Base-by-base conservation (phyloP, 1,284 basidiomycete species). In the Ustilago xerochloae region DNA sequence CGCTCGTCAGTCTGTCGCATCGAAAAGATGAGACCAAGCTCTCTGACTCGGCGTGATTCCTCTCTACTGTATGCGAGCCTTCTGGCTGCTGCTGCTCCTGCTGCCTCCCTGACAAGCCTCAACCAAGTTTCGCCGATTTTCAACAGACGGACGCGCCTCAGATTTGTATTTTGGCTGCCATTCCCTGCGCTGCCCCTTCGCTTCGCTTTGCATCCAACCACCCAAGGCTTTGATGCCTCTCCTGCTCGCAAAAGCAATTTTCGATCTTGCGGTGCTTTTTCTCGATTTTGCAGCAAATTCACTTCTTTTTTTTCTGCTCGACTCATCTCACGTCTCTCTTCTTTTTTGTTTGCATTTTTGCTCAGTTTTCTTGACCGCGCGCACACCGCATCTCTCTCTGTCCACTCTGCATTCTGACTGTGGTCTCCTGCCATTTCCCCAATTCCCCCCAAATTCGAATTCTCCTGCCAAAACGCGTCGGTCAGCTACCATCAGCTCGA, bases 401-500 rank as follows among this genome's bases (percentile, higher is more conserved):
- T 18, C 36, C 36, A 16, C 28, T 43, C 35, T 51, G 63, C 52
- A 30, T 12, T 46, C 54, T 35, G 28, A 16, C 57, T 49, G 50
- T 36, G 18, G 30, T n/a, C n/a, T n/a, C n/a, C n/a, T n/a, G n/a
- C n/a, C n/a, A n/a, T 47, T 22, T 50, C 30, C 51, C 55, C 53
- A 22, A 33, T 39, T 39, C 38, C 55, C 70, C 38, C 65, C 65
- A 47, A 59, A 56, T 61, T 72, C 46, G 52, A 61, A 68, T 35
- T 68, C 64, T 67, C 64, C 63, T 72, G 63, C 69, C 63, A 72
- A 72, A 72, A 63, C 63, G 69, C 59, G 63, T 47, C 54, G 54
- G 22, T 41, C 57, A 41, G 24, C 70, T 73, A 29, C 64, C 70
- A 73, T 64, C 70, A 73, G 54, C 55, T 59, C 46, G 10, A 43